Evolutionary conservation across 768 basidiomycete species (phyloP).

Genomic region (Xerocomellus amylosporus): DNA sequence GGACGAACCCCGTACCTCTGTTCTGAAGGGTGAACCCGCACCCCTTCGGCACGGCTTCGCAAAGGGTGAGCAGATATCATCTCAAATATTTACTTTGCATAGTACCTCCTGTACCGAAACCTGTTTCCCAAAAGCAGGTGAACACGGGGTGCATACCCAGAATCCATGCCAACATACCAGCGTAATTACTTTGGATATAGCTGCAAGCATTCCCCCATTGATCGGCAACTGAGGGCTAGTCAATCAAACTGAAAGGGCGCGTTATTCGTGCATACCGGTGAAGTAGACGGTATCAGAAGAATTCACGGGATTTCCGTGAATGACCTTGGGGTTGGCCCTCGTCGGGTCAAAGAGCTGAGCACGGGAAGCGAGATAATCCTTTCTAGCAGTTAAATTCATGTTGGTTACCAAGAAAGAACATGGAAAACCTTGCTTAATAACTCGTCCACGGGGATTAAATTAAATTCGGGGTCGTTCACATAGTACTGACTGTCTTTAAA

Average conservation of each 20-base stretch:
- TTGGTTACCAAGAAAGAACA: not conserved
- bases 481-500: slow-evolving; percentile 77
- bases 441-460: slow-evolving; percentile 73
- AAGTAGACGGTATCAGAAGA: slow-evolving; percentile 96
- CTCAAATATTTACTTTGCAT: not conserved
- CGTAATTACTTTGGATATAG: slow-evolving; percentile 85
- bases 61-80: slow-evolving; percentile 4
- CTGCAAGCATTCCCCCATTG: slow-evolving; percentile 90
- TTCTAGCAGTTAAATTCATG: slow-evolving; percentile 4
- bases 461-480: slow-evolving; percentile 85
- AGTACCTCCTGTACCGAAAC: slow-evolving; percentile 86
- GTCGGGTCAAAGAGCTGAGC: slow-evolving; percentile 75
- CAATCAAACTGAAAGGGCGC: not conserved
- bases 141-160: not conserved
- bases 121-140: slow-evolving; percentile 33
- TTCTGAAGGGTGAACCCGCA: slow-evolving; percentile 98
- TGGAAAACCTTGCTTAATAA: slow-evolving; percentile 73
- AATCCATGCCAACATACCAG: slow-evolving; percentile 44
- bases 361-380: slow-evolving; percentile 82
- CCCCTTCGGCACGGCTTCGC: slow-evolving; percentile 79
- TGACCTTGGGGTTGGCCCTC: slow-evolving; percentile 61
- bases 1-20: slow-evolving; percentile 80
- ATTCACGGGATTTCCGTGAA: slow-evolving; percentile 76
- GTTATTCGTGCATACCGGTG: slow-evolving; percentile 50
- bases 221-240: slow-evolving; percentile 58